phyloP scores from a whole-genome alignment of 2,329 filamentous ascomycete genomes.

The Penicillium sp. region DNA sequence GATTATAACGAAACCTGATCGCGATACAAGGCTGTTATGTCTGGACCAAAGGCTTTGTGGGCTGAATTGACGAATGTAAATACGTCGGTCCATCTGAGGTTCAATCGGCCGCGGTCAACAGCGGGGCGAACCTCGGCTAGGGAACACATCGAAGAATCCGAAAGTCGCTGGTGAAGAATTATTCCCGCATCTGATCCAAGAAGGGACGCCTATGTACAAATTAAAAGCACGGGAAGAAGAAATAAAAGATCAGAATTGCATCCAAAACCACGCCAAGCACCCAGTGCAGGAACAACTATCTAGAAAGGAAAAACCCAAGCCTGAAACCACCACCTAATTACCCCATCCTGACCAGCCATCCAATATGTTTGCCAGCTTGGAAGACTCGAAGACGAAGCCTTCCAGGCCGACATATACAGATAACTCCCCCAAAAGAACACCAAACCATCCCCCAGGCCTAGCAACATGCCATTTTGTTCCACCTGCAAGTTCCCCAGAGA shows the following conservation, averaged over 20 bases:
- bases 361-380: not conserved
- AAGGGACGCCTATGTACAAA: conserved; percentile 12
- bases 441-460: conserved; percentile 2
- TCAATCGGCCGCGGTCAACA: not conserved
- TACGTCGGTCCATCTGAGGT: not conserved
- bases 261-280: conserved; percentile 16
- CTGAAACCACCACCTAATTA: conserved; percentile 16
- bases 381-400: conserved; percentile 5
- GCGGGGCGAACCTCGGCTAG: conserved; percentile 13
- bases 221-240: conserved; percentile 4
- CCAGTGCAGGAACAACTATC: conserved; percentile 18
- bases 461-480: conserved; percentile 1
- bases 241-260: conserved; percentile 14
- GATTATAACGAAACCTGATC: no score
- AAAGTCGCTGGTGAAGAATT: not conserved
- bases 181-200: conserved; percentile 1
- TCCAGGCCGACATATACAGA: conserved; percentile 5
- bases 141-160: not conserved
- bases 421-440: conserved; percentile 3
- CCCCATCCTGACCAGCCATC: conserved; percentile 9
- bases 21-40: not conserved
- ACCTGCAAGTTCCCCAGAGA: not conserved
- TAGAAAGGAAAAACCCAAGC: conserved; percentile 11
- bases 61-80: not conserved
- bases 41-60: not conserved